Evolutionary conservation across 2,329 filamentous ascomycete genomes (phyloP).

Genomic region (Coniosporium tulheliwenetii): DNA sequence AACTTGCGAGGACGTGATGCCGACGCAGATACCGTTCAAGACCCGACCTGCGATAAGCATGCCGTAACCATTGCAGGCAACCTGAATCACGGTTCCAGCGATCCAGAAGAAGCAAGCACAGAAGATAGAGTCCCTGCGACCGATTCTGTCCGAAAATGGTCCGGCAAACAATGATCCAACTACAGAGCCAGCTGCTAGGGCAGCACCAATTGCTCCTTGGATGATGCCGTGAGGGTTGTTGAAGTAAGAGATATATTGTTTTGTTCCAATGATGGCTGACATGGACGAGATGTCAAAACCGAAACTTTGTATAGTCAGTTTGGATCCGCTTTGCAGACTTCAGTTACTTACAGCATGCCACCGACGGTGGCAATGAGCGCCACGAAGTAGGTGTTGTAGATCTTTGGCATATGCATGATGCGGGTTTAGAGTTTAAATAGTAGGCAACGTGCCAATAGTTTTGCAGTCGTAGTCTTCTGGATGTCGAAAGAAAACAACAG

Average conservation of each 20-base stretch:
- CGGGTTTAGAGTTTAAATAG: no score
- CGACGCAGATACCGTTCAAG: constrained; percentile 24
- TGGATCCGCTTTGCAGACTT: neutral
- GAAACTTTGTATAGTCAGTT: constrained; percentile 17
- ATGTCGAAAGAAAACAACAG: no score
- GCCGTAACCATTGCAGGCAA: constrained; percentile 18
- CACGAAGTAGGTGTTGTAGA: constrained; percentile 39
- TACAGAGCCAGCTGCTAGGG: constrained; percentile 34
- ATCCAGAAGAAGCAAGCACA: constrained; percentile 35
- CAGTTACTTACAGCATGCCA: constrained; percentile 26
- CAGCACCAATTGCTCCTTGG: constrained; percentile 34
- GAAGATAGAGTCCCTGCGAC: constrained; percentile 30
- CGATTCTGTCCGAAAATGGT: constrained; percentile 30
- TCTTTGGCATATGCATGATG: constrained; percentile 25
- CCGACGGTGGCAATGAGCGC: constrained; percentile 36
- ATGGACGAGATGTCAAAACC: constrained; percentile 42
- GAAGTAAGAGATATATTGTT: constrained; percentile 35
- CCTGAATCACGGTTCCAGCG: constrained; percentile 25
- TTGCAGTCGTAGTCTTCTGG: no score
- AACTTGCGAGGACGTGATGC: constrained; percentile 28
- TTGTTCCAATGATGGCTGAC: constrained; percentile 34
- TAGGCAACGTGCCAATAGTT: no score
- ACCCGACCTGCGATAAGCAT: constrained; percentile 28
- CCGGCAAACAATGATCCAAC: constrained; percentile 30
- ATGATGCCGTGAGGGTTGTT: constrained; percentile 30